These are phyloP conservation scores for Fusarium subglutinans DNA, from an alignment of 2,329 filamentous ascomycete genomes.

Conservation along the genomic window DNA sequence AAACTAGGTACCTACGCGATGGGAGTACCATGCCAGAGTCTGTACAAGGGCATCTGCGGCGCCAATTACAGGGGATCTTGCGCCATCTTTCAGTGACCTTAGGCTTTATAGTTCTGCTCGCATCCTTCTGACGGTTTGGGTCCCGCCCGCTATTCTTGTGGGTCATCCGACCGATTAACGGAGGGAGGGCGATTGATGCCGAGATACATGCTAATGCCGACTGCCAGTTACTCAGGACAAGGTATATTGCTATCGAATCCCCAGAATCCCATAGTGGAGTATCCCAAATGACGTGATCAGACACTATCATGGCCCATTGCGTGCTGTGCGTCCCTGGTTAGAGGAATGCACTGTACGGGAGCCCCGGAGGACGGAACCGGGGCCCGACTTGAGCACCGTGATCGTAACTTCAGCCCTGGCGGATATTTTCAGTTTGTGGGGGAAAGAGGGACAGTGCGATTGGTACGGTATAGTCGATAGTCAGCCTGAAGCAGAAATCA, in stretches of 20 bases:
- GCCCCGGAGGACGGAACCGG: conserved; percentile 24
- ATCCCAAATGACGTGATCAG: conserved; percentile 43
- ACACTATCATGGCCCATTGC: conserved; percentile 37
- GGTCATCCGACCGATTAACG: conserved; percentile 39
- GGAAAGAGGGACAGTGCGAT: conserved; percentile 26
- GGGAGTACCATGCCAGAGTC: not conserved
- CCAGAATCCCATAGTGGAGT: conserved; percentile 31
- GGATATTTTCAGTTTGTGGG: conserved; percentile 1
- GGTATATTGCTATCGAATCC: conserved; percentile 32
- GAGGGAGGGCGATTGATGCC: conserved; percentile 34
- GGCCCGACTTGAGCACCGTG: conserved; percentile 7
- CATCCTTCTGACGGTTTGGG: conserved; percentile 13
- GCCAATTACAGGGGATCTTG: not conserved
- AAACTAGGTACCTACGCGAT: conserved; percentile 16
- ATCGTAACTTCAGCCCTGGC: not conserved
- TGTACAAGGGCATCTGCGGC: conserved; percentile 11
- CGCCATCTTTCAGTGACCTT: not conserved
- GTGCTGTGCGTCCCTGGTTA: conserved; percentile 8
- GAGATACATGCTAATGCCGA: conserved; percentile 12
- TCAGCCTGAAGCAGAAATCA: conserved; percentile 6
- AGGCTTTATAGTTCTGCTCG: conserved; percentile 19
- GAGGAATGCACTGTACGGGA: conserved; percentile 30
- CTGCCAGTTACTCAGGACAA: not conserved
- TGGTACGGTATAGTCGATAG: conserved; percentile 22
- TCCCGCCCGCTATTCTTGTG: conserved; percentile 33